Evolutionary conservation across 1,284 basidiomycete species (phyloP), one percentile per base, ranked within the genome.

Genomic region (Afroboletus lepidellus): DNA sequence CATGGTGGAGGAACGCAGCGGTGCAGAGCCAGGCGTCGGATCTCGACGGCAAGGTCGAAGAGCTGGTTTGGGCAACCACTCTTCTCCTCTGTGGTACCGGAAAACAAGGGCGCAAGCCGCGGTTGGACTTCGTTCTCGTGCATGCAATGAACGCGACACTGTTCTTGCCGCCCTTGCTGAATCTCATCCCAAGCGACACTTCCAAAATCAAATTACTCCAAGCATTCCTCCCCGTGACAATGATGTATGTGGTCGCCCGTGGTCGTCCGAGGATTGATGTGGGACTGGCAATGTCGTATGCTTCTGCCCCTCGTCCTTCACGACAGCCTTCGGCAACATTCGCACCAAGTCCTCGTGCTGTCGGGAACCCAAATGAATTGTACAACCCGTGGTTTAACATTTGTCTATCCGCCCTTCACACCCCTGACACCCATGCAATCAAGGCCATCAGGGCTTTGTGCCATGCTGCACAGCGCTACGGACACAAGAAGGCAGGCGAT

Each of bases 61-160:
- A 88, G 62, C 56, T 81, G 25, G 69, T 80, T 24, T 80, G 80
- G 71, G 60, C 73, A 12, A 69, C 72, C 8, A 78, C 80, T 2
- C 73, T 87, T 3, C 70, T 87, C 12, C 69, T 81, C 27, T 77
- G 76, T 32, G 80, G 75, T 0, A 80, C 81, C 0, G 76, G 81
- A 11, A 73, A 74, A 50, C 71, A 66, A 38, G 81, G 78, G 42
- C 48, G 25, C 41, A 74, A 76, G 54, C 75, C 78, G 2, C 74
- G 83, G 12, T 69, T 86, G 29, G 85, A 87, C 64, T 88, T 88
- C 72, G 85, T 86, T 77, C 68, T 89, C 57, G 84, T 87, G 84
- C 87, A 89, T 66, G 57, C 81, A 24, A 72, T 87, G 46, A 87
- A 81, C 5, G 79, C 80, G 15, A 77, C 82, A 5, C 61, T 86